Conservation (phyloP, 2,329 filamentous ascomycete genomes). For the Pseudogymnoascus sp. region DNA sequence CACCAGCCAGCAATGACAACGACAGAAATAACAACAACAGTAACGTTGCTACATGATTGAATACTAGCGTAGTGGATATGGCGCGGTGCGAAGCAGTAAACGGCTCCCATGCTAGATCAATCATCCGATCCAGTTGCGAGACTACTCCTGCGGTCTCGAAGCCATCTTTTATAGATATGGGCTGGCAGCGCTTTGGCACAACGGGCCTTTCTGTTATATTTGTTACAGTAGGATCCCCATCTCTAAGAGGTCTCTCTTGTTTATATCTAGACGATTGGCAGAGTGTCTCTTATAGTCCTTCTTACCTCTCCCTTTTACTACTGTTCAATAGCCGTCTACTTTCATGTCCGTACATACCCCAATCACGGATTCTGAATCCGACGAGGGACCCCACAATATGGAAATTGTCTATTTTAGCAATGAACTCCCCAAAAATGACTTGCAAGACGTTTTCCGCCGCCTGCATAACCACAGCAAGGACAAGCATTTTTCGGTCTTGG, state of each 20-base stretch:
- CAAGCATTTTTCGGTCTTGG: not conserved
- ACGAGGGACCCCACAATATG: not conserved
- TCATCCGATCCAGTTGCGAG: not conserved
- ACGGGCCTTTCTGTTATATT: not conserved
- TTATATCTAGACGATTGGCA: not conserved
- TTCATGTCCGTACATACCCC: not conserved
- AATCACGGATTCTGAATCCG: not conserved
- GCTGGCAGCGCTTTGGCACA: not conserved
- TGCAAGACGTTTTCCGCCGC: not conserved
- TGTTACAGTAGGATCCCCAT: not conserved
- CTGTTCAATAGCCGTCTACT: not conserved
- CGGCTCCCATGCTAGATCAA: not conserved
- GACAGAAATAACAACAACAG: not conserved
- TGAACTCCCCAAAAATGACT: not conserved
- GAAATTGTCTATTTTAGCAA: not conserved
- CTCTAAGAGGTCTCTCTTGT: not conserved
- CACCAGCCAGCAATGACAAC: not conserved
- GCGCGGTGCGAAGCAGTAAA: not conserved
- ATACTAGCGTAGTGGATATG: not conserved
- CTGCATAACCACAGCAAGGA: not conserved
- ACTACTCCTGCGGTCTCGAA: not conserved
- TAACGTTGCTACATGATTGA: not conserved
- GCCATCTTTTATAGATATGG: not conserved
- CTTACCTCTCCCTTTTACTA: not conserved
- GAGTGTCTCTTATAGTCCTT: not conserved